Percentiles rank a stretch among this genome's conserved stretches.
phyloP scores from a whole-genome alignment of 441 rosid species.

The Populus hybrid region DNA sequence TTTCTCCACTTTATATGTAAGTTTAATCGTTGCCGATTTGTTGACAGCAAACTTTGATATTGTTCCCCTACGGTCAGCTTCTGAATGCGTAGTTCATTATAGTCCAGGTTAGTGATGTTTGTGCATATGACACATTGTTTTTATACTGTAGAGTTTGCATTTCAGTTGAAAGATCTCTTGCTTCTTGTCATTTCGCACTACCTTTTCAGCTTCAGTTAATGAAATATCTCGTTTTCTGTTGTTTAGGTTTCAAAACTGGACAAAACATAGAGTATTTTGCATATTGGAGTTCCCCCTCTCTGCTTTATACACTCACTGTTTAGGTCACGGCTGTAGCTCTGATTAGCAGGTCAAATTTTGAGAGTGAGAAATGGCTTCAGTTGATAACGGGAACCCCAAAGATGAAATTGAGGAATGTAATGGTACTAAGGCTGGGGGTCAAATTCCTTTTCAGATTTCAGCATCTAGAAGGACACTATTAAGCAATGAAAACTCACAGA shows the following conservation, averaged over 20 bases:
- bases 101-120: neutral
- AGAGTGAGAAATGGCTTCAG: conserved; percentile 40
- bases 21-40: neutral
- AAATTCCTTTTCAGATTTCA: conserved; percentile 39
- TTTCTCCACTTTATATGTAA: neutral
- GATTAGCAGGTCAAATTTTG: conserved; percentile 16
- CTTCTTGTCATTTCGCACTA: neutral
- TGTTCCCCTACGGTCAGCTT: neutral
- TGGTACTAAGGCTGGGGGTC: conserved; percentile 21
- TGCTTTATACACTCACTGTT: neutral
- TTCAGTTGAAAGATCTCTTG: neutral
- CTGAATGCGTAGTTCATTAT: neutral
- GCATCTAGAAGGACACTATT: conserved; percentile 46
- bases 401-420: conserved; percentile 44
- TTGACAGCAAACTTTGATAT: neutral
- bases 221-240: neutral
- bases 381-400: conserved; percentile 32
- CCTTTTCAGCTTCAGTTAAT: neutral
- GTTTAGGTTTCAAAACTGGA: conserved; percentile 10
- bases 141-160: neutral
- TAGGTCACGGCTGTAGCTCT: conserved; percentile 3
- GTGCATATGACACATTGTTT: neutral
- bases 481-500: conserved; percentile 27
- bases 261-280: neutral
- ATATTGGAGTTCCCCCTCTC: neutral